A percentile compares a stretch with the other conserved stretches of the same genome.
phyloP scores from a whole-genome alignment of 2,329 filamentous ascomycete species.

The Colletotrichum tropicale region DNA sequence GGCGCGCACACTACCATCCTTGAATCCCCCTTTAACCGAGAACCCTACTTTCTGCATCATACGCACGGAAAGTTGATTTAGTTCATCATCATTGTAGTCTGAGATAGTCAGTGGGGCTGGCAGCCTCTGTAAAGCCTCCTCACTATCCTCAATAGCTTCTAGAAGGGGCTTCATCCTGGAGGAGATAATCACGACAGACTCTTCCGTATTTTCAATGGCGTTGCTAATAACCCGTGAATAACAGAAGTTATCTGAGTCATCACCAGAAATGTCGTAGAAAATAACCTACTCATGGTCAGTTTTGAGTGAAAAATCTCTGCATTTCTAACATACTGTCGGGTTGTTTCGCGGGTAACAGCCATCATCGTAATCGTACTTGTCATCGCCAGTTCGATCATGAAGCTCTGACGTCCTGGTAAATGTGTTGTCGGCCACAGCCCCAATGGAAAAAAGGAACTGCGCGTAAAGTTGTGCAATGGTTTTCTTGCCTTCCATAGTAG shows the following conservation, averaged over 20 bases:
- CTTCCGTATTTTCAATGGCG: neutral
- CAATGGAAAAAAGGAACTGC: constrained; percentile 45
- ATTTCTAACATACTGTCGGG: constrained; percentile 31
- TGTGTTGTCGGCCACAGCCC: constrained; percentile 1
- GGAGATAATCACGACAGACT: neutral
- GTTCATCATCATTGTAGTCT: neutral
- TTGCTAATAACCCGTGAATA: neutral
- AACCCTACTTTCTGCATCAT: neutral
- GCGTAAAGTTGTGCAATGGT: constrained; percentile 64
- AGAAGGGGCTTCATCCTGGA: neutral
- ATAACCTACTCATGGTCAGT: constrained; percentile 21
- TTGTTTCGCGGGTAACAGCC: too few relatives aligned
- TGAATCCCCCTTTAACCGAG: neutral
- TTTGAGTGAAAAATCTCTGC: constrained; percentile 25
- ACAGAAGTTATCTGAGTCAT: too few relatives aligned
- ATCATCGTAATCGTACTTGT: too few relatives aligned
- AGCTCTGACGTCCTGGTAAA: constrained; percentile 25
- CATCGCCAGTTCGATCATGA: too few relatives aligned
- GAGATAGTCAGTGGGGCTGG: neutral
- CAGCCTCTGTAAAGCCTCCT: neutral
- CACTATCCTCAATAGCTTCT: neutral
- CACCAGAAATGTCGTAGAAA: neutral
- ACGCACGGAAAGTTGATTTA: neutral
- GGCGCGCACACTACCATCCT: neutral
- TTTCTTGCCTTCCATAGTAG: constrained; percentile 51